Evolutionary conservation across 164 flowering plant species (phyloP), one percentile per base, ranked within the genome.

Genomic region (Taxillus chinensis): DNA sequence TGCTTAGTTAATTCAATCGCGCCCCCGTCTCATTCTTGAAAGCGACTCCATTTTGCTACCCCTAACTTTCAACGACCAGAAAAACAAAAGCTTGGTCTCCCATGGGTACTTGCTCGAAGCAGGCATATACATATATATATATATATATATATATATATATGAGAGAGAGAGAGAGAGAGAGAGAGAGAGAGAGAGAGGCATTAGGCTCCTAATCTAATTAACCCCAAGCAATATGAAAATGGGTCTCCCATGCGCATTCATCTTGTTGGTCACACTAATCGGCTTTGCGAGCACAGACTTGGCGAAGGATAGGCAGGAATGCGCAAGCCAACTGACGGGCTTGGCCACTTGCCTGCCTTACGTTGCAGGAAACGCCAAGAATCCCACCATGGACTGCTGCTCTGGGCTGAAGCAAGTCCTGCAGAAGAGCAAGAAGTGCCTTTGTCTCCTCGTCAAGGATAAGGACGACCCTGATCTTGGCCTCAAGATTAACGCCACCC

Each of bases 311-410:
- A 78, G 59, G 62, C 61, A 71, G 12, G 88, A 87, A 40, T 92
- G 98, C 59, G 76, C 80, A 7, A 42, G 64, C 16, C 75, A 80
- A 48, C 64, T 89, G 37, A 81, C 74, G 0, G 83, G 84, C 6
- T 67, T 92, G 2, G 78, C 90, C 5, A 66, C 85, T 0, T 92
- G 98, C 53, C 79, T 89, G 5, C 74, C 85, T 4, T 92, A 83
- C 42, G 96, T 84, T 3, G 74, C 82, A 4, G 90, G 90, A 0
- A 46, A 70, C 0, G 78, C 86, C 0, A 85, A 83, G 65, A 46
- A 79, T 5, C 98, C 96, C 0, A 80, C 95, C 2, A 63, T 67
- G 0, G 96, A 89, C 60, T 92, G 98, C 56, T 92, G 98, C 71
- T 67, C 65, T 10, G 86, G 92, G 0, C 77, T 92, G 27, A 75